A percentile compares a stretch with the other conserved stretches of the same genome.
These are phyloP conservation scores for Torrubiellomyces zombiae DNA, from an alignment of 2,329 filamentous ascomycete genomes.

Conservation along the genomic window DNA sequence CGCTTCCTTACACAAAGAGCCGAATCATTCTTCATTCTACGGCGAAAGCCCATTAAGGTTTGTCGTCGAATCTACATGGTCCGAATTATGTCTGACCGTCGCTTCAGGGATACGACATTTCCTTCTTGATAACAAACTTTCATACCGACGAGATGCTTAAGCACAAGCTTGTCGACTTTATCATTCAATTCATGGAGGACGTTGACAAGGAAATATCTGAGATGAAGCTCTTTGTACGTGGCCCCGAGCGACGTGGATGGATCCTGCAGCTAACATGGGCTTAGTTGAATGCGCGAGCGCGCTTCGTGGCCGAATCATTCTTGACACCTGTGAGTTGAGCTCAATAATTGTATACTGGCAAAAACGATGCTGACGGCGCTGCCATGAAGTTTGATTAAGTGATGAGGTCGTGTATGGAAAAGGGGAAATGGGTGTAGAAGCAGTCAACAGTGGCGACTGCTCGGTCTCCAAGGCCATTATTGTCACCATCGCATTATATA, in stretches of 20 bases:
- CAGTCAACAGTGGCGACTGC: too few relatives aligned
- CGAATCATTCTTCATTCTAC: conserved; percentile 90
- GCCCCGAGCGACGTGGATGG: background rate
- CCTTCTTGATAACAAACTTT: conserved; percentile 96
- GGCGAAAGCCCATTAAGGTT: conserved; percentile 90
- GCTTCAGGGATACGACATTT: conserved; percentile 83
- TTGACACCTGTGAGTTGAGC: conserved; percentile 57
- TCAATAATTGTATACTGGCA: background rate
- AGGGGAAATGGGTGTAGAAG: too few relatives aligned
- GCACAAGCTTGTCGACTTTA: conserved; percentile 97
- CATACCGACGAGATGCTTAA: conserved; percentile 98
- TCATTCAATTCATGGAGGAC: conserved; percentile 99
- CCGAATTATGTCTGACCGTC: conserved; percentile 10
- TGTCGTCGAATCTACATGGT: conserved; percentile 7
- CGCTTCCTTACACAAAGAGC: conserved; percentile 91
- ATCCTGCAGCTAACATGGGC: background rate
- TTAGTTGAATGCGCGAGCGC: conserved; percentile 85
- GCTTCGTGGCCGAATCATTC: conserved; percentile 97
- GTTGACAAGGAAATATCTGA: conserved; percentile 99
- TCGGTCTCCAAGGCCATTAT: too few relatives aligned
- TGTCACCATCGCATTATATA: too few relatives aligned
- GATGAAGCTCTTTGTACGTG: conserved; percentile 96
- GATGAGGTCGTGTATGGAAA: too few relatives aligned
- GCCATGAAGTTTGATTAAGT: conserved; percentile 19
- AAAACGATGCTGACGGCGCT: conserved; percentile 3